A percentile compares a stretch with the other conserved stretches of the same genome.
Evolutionary conservation across 768 basidiomycete genomes (phyloP).

Genomic region (Calocybe gangraenosa): DNA sequence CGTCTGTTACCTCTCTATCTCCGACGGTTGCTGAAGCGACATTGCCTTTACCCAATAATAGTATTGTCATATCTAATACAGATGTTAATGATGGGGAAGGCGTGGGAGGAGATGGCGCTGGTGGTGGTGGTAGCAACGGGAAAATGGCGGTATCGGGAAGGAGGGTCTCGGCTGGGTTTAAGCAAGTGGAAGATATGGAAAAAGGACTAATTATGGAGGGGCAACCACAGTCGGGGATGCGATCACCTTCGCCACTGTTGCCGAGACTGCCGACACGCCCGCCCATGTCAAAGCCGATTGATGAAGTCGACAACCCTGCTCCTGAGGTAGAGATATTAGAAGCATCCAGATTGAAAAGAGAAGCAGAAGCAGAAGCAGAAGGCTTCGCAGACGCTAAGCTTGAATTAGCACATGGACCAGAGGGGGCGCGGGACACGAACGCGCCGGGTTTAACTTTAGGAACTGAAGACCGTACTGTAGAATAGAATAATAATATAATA

Average conservation of each 20-base stretch:
- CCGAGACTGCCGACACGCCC: not conserved
- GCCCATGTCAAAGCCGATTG: too few species aligned
- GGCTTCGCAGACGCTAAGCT: not conserved
- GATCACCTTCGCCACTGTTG: conserved; percentile 7
- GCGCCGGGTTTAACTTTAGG: not conserved
- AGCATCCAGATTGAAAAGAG: not conserved
- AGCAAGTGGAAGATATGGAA: conserved; percentile 14
- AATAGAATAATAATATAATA: too few species aligned
- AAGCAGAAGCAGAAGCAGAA: conserved; percentile 6
- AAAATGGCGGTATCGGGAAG: too few species aligned
- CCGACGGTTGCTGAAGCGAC: conserved; percentile 16
- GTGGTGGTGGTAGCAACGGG: too few species aligned
- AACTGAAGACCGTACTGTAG: too few species aligned
- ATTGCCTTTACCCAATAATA: conserved; percentile 13
- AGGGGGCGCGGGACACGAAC: conserved; percentile 7
- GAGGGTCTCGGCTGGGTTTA: conserved; percentile 17
- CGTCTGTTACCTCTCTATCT: conserved; percentile 20
- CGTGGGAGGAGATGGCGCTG: not conserved
- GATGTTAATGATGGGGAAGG: conserved; percentile 9
- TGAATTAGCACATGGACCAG: conserved; percentile 2
- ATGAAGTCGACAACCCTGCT: conserved; percentile 6
- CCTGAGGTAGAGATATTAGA: conserved; percentile 1
- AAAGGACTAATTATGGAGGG: conserved; percentile 2
- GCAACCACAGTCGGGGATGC: not conserved
- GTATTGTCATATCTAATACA: conserved; percentile 1